Base-by-base conservation (phyloP, 1,284 basidiomycete genomes). In the Clitocybe nebularis region DNA sequence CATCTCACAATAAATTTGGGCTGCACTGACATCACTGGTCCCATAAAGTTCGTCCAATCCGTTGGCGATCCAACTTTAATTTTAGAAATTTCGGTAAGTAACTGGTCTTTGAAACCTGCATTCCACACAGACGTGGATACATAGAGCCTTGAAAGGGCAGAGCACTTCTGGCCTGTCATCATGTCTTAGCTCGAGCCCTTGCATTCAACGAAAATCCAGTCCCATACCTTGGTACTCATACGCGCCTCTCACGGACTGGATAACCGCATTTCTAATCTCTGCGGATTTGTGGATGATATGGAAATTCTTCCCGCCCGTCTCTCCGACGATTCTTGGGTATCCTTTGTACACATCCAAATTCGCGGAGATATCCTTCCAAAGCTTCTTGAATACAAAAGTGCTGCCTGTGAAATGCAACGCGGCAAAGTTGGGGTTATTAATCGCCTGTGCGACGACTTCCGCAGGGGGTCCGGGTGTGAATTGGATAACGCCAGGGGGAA, bases 251-350 rank as follows among this genome's bases (percentile, higher is more conserved):
- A 99, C 79, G 42, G 78, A 83, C 71, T 99, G 95, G 39, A 89
- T 60, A 39, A 92, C 95, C 23, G 94, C 91, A 49, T 93, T 91
- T 61, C 76, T 77, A 45, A 95, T 70, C 56, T 96, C 89, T 39
- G 94, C 94, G 10, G 84, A 85, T 42, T 80, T 74, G 68, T 98
- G 95, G 39, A 98, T 74, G 44, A 99, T 58, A 71, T 98, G 95
- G 77, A 95, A 98, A 75, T 99, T 98, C 77, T 99, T 99, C 48
- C 95, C 94, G 42, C 93, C 91, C 7, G 92, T 94, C 74, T 98
- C 94, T 22, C 94, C 94, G 8, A 99, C 94, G 49, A 99, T 89
- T 53, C 95, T 78, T 1, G 96, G 95, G 69, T 97, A 99, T 11
- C 80, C 74, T 57, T 72, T 80, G 74, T 96, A 96, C 40, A 73